phyloP scores from a whole-genome alignment of 495 filamentous ascomycete genomes.

The Cairneyella variabilis region DNA sequence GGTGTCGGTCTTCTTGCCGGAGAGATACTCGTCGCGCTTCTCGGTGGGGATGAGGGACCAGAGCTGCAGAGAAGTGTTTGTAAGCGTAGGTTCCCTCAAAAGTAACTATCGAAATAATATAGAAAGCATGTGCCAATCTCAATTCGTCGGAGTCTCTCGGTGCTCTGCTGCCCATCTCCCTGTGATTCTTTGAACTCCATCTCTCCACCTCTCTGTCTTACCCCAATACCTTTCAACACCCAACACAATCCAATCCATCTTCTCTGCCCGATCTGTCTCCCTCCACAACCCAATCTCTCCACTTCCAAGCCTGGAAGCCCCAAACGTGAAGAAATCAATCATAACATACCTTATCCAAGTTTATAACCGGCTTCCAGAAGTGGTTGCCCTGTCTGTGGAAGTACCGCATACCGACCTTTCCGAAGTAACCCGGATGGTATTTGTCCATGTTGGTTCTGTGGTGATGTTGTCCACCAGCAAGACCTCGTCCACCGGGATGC shows the following conservation, averaged over 20 bases:
- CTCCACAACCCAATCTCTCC: too few species aligned
- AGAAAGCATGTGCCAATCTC: too few species aligned
- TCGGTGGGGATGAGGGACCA: conserved; percentile 80
- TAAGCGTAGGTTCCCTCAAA: conserved; percentile 6
- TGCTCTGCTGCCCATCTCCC: too few species aligned
- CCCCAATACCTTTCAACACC: too few species aligned
- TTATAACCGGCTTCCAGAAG: conserved; percentile 69
- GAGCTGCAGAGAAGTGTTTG: conserved; percentile 46
- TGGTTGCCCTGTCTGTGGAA: conserved; percentile 87
- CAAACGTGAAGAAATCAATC: neutral
- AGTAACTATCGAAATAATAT: too few species aligned
- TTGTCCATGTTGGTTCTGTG: conserved; percentile 93
- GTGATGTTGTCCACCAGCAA: conserved; percentile 96
- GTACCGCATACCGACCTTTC: conserved; percentile 96
- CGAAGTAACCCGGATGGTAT: conserved; percentile 95
- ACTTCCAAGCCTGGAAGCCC: neutral
- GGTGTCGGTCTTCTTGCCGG: conserved; percentile 68
- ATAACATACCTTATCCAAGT: conserved; percentile 31
- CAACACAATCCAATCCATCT: too few species aligned
- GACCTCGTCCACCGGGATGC: conserved; percentile 90
- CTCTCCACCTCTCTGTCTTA: too few species aligned
- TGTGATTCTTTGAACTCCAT: too few species aligned
- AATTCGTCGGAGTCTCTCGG: too few species aligned
- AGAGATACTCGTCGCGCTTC: conserved; percentile 78
- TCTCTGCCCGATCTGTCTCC: too few species aligned